A percentile compares a stretch with the other conserved stretches of the same genome.
Conservation (phyloP, 345 rosid genomes). For the Chamaenerion angustifolium region DNA sequence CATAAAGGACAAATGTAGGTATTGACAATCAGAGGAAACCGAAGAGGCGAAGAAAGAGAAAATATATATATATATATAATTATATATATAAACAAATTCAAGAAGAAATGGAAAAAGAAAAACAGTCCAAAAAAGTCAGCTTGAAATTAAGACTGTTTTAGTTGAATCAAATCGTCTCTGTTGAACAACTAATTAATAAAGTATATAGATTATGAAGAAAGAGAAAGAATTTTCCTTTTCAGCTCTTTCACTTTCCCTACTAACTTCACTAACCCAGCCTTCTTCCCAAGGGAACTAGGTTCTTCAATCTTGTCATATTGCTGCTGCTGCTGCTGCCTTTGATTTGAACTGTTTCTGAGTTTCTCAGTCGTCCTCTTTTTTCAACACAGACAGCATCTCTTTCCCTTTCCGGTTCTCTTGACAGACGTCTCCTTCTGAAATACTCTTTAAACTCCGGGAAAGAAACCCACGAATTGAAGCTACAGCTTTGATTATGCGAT, state of each 20-base stretch:
- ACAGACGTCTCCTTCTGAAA: conserved; percentile 14
- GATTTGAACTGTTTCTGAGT: conserved; percentile 22
- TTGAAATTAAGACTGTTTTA: neutral
- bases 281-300: neutral
- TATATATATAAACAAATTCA: no score
- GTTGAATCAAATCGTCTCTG: no score
- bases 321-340: conserved; percentile 14
- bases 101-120: conserved; percentile 1
- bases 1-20: conserved; percentile 30
- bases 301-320: conserved; percentile 3
- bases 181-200: no score
- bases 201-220: conserved; percentile 7
- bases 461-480: neutral
- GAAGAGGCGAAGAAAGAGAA: neutral
- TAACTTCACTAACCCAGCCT: neutral
- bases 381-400: conserved; percentile 12
- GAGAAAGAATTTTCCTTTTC: conserved; percentile 29
- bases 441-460: neutral
- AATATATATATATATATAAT: neutral
- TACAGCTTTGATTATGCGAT: conserved; percentile 4
- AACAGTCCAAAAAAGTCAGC: conserved; percentile 34
- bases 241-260: conserved; percentile 2
- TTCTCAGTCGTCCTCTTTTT: conserved; percentile 10
- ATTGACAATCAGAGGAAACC: conserved; percentile 12
- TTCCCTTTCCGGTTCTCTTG: conserved; percentile 7